A percentile compares a stretch with the other conserved stretches of the same genome.
Conservation (phyloP, 2,329 filamentous ascomycete species). For the Sclerotinia nivalis region DNA sequence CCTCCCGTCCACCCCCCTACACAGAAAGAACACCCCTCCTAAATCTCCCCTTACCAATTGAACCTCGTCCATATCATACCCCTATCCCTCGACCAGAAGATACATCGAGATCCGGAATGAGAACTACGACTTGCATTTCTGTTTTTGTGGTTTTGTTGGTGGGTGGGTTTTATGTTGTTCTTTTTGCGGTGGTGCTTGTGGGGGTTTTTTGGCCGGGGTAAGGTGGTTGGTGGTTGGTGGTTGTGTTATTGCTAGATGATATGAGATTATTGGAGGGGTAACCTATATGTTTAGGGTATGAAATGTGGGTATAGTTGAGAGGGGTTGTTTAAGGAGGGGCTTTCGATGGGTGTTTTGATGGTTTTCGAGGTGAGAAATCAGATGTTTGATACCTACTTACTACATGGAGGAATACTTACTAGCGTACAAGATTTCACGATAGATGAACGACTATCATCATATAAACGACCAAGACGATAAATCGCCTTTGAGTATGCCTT, state of each 20-base stretch:
- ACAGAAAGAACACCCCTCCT: background rate
- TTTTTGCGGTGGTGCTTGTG: background rate
- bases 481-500: background rate
- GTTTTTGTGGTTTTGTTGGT: background rate
- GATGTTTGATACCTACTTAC: background rate
- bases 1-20: background rate
- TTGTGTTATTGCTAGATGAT: no score
- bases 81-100: background rate
- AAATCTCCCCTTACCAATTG: background rate
- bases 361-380: background rate
- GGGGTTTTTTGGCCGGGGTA: background rate
- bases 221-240: no score
- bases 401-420: background rate
- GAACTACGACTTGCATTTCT: background rate
- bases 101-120: background rate
- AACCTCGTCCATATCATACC: background rate
- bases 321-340: background rate
- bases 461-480: background rate
- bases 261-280: no score
- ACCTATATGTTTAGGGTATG: background rate
- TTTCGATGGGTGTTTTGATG: background rate
- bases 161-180: background rate
- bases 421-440: background rate
- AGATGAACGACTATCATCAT: background rate
- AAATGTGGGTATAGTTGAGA: background rate